Conservation (phyloP, 148 eudicot genomes). For the Nepenthes mirabilis region DNA sequence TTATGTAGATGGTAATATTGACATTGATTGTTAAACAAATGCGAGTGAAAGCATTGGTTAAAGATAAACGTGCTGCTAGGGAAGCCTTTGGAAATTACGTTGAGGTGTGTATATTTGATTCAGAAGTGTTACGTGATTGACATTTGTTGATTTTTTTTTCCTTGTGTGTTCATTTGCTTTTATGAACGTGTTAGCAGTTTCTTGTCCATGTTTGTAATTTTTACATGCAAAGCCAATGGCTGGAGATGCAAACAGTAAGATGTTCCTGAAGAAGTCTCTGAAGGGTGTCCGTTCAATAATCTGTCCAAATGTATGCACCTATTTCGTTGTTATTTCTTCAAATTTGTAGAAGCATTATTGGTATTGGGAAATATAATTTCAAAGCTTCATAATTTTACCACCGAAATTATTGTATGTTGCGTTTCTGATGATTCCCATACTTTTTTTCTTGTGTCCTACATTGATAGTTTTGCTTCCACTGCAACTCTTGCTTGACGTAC, state of each 20-base stretch:
- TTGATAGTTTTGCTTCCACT: too few relatives aligned
- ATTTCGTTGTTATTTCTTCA: not conserved
- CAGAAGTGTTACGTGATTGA: not conserved
- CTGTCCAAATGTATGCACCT: slow-evolving; percentile 60
- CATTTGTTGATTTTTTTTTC: not conserved
- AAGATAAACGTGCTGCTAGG: slow-evolving; percentile 71
- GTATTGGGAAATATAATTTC: too few relatives aligned
- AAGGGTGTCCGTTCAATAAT: slow-evolving; percentile 70
- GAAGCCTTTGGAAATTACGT: slow-evolving; percentile 94
- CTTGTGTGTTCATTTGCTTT: not conserved
- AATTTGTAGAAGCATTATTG: too few relatives aligned
- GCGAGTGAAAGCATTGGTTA: slow-evolving; percentile 80
- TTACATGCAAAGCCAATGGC: slow-evolving; percentile 42
- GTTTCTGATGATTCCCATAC: too few relatives aligned
- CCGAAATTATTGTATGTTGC: too few relatives aligned
- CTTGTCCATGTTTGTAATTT: not conserved
- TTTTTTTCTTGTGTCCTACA: too few relatives aligned
- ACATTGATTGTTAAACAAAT: slow-evolving; percentile 70
- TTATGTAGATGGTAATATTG: slow-evolving; percentile 73
- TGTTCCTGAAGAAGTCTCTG: slow-evolving; percentile 58
- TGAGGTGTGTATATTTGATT: slow-evolving; percentile 38
- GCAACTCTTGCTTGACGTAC: too few relatives aligned
- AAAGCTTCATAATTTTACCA: too few relatives aligned
- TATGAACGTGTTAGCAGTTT: not conserved
- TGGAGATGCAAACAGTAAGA: slow-evolving; percentile 46